phyloP scores from a whole-genome alignment of 495 filamentous ascomycete species.

The Talaromyces liani region DNA sequence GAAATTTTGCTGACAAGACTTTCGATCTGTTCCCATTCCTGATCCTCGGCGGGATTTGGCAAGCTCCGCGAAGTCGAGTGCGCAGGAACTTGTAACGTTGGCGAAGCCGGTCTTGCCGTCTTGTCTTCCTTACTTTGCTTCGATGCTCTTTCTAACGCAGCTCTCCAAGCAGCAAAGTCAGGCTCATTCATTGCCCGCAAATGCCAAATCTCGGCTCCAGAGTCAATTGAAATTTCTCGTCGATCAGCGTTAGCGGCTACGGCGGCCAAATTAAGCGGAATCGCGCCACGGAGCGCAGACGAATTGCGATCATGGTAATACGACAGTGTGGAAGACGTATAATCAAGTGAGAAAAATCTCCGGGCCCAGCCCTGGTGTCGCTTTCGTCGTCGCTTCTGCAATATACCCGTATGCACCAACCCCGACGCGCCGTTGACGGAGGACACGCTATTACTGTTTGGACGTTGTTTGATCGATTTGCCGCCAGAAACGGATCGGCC shows the following conservation, averaged over 20 bases:
- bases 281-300: constrained; percentile 80
- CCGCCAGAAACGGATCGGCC: constrained; percentile 6
- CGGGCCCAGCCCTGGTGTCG: constrained; percentile 87
- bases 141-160: constrained; percentile 73
- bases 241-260: constrained; percentile 80
- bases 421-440: constrained; percentile 10
- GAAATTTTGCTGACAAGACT: constrained; percentile 71
- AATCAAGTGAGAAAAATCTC: constrained; percentile 92
- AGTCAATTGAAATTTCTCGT: constrained; percentile 92
- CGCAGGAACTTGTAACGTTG: constrained; percentile 23
- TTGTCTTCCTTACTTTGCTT: constrained; percentile 17
- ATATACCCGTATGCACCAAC: constrained; percentile 61
- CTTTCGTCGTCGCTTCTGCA: constrained; percentile 87
- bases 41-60: constrained; percentile 51
- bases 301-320: constrained; percentile 95
- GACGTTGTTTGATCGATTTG: constrained; percentile 10
- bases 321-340: constrained; percentile 79
- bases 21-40: constrained; percentile 81
- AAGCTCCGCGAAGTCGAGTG: constrained; percentile 11
- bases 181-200: constrained; percentile 71
- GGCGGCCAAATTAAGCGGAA: constrained; percentile 83
- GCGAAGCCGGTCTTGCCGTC: constrained; percentile 13
- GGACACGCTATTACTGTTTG: constrained; percentile 21
- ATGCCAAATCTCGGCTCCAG: constrained; percentile 95
- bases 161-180: constrained; percentile 83